Conservation (phyloP, 352 stramenopile genomes). For the Phytophthora idaei region DNA sequence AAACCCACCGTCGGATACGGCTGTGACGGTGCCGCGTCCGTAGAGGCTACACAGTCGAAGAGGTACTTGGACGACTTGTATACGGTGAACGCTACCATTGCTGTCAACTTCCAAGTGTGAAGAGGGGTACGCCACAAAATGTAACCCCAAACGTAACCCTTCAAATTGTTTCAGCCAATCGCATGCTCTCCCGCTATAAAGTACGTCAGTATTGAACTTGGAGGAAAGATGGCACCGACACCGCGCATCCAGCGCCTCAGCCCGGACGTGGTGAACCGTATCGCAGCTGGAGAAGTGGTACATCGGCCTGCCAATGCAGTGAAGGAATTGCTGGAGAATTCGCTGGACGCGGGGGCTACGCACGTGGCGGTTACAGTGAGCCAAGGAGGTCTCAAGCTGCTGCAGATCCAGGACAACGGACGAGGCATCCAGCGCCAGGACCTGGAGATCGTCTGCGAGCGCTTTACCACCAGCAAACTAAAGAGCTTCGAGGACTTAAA, state of each 20-base stretch:
- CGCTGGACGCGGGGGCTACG: slow-evolving; percentile 94
- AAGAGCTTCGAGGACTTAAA: slow-evolving; percentile 94
- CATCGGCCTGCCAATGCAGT: slow-evolving; percentile 94
- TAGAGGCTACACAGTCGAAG: slow-evolving; percentile 57
- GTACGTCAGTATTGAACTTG: slow-evolving; percentile 29
- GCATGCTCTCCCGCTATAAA: slow-evolving; percentile 49
- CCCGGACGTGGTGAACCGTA: slow-evolving; percentile 94
- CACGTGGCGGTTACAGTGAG: slow-evolving; percentile 79
- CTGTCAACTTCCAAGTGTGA: background rate
- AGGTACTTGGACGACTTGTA: slow-evolving; percentile 73
- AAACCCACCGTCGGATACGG: slow-evolving; percentile 35
- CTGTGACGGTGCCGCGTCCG: slow-evolving; percentile 13
- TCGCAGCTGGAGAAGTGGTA: slow-evolving; percentile 95
- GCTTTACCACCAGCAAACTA: slow-evolving; percentile 99
- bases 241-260: slow-evolving; percentile 87
- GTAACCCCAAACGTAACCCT: slow-evolving; percentile 5
- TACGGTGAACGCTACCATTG: slow-evolving; percentile 56
- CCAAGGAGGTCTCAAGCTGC: slow-evolving; percentile 91
- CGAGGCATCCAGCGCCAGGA: slow-evolving; percentile 92
- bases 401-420: slow-evolving; percentile 97
- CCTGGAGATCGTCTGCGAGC: slow-evolving; percentile 95
- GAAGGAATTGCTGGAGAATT: slow-evolving; percentile 99
- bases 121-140: slow-evolving; percentile 1
- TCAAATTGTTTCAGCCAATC: slow-evolving; percentile 43
- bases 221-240: slow-evolving; percentile 8